phyloP scores from a whole-genome alignment of 352 stramenopile genomes.

The Pythium inflatum region DNA sequence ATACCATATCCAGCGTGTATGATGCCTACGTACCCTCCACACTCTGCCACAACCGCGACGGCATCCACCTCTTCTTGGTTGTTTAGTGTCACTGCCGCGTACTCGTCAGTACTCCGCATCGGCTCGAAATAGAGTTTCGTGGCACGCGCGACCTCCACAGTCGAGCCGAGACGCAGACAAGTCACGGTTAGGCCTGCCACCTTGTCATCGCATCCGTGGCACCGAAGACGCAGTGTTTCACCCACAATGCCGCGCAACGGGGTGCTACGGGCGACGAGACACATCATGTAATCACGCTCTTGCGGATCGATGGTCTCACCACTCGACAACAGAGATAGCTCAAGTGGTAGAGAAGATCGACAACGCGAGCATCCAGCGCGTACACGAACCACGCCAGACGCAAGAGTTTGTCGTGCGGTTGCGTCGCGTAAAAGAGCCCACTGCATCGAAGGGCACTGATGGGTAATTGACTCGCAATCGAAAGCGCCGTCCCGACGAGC shows the following conservation, averaged over 20 bases:
- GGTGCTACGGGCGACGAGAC: background rate
- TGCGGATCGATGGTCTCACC: too few relatives aligned
- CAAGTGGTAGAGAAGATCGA: too few relatives aligned
- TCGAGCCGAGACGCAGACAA: background rate
- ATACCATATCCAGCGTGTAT: background rate
- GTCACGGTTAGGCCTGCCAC: background rate
- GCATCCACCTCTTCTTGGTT: background rate
- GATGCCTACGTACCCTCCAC: background rate
- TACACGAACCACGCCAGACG: too few relatives aligned
- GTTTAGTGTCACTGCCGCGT: background rate
- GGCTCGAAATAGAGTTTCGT: background rate
- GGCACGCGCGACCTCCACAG: background rate
- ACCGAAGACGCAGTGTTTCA: background rate
- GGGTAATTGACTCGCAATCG: too few relatives aligned
- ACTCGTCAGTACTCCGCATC: background rate
- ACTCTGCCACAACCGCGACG: background rate
- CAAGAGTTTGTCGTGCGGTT: too few relatives aligned
- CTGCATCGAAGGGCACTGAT: too few relatives aligned
- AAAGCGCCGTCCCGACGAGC: too few relatives aligned
- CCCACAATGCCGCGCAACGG: background rate
- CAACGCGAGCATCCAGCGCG: too few relatives aligned
- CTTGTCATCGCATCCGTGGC: background rate
- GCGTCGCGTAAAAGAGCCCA: too few relatives aligned
- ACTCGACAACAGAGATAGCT: too few relatives aligned
- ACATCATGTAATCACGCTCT: background rate